Conservation (phyloP, 768 basidiomycete species). For the Lentinula sp. region DNA sequence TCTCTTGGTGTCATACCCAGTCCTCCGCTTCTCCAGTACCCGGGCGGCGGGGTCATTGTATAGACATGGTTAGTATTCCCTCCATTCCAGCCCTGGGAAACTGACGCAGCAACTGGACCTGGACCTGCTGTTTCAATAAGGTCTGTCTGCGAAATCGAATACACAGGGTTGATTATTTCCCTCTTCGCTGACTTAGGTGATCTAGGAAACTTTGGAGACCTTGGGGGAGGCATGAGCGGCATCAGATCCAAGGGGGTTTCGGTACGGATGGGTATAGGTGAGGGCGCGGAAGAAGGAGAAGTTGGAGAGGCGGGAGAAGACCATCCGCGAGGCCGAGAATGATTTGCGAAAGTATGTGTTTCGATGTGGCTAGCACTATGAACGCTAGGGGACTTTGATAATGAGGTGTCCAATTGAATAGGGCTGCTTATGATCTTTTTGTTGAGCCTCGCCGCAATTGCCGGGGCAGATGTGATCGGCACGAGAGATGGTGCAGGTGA, state of each 20-base stretch:
- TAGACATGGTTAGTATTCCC: slow-evolving; percentile 13
- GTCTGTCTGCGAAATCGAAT: slow-evolving; percentile 56
- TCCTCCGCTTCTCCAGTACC: neutral
- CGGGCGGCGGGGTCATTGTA: slow-evolving; percentile 41
- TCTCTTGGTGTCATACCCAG: slow-evolving; percentile 1
- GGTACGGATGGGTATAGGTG: slow-evolving; percentile 45
- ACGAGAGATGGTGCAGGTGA: slow-evolving; percentile 14
- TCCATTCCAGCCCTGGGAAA: neutral
- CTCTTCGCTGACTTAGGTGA: slow-evolving; percentile 7
- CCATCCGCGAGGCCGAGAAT: slow-evolving; percentile 12
- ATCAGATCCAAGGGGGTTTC: slow-evolving; percentile 59
- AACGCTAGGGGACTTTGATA: slow-evolving; percentile 18
- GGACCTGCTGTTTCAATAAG: slow-evolving; percentile 16
- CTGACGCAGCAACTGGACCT: neutral
- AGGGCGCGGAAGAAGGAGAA: neutral
- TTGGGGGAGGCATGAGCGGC: slow-evolving; percentile 64
- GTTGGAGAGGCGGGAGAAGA: slow-evolving; percentile 30
- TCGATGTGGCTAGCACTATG: slow-evolving; percentile 12
- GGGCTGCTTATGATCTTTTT: slow-evolving; percentile 40
- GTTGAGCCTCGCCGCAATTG: slow-evolving; percentile 18
- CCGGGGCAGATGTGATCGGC: neutral
- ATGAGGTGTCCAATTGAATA: slow-evolving; percentile 23
- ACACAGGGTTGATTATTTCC: slow-evolving; percentile 38
- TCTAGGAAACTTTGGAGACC: slow-evolving; percentile 33
- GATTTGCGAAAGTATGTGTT: neutral